Evolutionary conservation across 768 basidiomycete species (phyloP).

Genomic region (Russula earlei): DNA sequence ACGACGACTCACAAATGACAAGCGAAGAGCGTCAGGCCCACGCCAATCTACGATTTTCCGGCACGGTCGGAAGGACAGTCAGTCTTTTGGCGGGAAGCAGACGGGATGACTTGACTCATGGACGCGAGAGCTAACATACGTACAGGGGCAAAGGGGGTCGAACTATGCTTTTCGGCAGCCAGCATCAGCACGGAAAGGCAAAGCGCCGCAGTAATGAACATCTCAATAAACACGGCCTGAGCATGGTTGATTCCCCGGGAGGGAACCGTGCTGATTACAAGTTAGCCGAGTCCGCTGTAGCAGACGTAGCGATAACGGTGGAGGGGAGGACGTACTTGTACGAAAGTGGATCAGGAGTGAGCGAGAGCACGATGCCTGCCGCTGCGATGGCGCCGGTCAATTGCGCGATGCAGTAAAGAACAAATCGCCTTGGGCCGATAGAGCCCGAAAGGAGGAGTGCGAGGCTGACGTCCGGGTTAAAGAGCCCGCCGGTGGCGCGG

Average conservation of each 20-base stretch:
- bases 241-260: conserved; percentile 38
- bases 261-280: conserved; percentile 36
- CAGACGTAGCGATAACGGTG: no score
- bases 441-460: conserved; percentile 49
- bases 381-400: conserved; percentile 51
- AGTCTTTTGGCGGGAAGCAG: no score
- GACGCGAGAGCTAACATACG: no score
- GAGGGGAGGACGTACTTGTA: conserved; percentile 37
- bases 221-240: conserved; percentile 62
- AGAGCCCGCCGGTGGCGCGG: conserved; percentile 52
- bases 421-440: conserved; percentile 45
- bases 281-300: background rate
- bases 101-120: no score
- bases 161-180: conserved; percentile 58
- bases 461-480: conserved; percentile 55
- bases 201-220: conserved; percentile 54
- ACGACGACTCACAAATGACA: conserved; percentile 48
- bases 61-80: background rate
- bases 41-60: conserved; percentile 38
- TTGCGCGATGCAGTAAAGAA: conserved; percentile 54
- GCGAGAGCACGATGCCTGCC: conserved; percentile 41
- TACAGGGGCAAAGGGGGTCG: conserved; percentile 62
- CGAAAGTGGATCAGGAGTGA: conserved; percentile 46
- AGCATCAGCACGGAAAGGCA: conserved; percentile 62
- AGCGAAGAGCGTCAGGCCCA: conserved; percentile 55